Conservation (phyloP, 305 asterid genomes). For the Solanum hybrid region DNA sequence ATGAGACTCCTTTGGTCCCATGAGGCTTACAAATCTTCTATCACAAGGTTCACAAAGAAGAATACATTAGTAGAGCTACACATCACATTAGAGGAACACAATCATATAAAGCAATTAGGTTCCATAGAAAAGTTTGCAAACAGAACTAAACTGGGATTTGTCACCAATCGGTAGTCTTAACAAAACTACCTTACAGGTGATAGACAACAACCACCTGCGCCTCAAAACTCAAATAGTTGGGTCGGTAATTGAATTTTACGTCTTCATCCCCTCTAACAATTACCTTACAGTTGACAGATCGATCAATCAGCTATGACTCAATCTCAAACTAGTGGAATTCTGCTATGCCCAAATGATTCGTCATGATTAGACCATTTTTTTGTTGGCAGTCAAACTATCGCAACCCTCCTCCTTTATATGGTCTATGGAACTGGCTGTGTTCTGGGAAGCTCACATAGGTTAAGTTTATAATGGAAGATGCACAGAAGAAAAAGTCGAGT, state of each 20-base stretch:
- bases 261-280: background rate
- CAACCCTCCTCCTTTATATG: background rate
- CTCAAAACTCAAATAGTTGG: background rate
- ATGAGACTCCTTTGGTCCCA: background rate
- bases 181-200: background rate
- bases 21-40: background rate
- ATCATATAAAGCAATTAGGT: background rate
- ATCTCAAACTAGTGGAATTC: background rate
- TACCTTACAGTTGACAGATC: background rate
- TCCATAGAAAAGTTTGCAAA: background rate
- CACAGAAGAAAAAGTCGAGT: background rate
- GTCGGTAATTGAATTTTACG: background rate
- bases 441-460: background rate
- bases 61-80: background rate
- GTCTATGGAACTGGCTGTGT: background rate
- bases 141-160: background rate
- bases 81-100: background rate
- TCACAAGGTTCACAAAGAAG: background rate
- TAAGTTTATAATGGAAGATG: background rate
- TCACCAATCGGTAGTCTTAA: background rate
- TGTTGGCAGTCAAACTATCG: background rate
- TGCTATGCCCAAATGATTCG: background rate
- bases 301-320: background rate
- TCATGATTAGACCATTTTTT: background rate
- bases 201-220: background rate